Evolutionary conservation across 176 grass and related monocot species (phyloP).

Genomic region (Ensete ventricosum): DNA sequence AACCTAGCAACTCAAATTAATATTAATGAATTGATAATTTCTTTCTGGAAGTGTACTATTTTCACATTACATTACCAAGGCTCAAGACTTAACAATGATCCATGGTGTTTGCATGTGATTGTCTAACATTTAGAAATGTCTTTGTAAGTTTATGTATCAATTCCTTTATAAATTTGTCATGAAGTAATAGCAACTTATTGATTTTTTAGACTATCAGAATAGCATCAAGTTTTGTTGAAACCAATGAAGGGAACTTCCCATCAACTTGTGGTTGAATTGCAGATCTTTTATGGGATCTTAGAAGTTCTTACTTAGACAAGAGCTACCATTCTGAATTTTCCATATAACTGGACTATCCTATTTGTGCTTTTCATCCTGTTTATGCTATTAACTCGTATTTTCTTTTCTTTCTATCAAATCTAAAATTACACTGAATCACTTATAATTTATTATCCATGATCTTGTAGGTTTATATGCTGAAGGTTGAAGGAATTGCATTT

Average conservation of each 20-base stretch:
- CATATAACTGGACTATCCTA: neutral
- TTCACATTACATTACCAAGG: too few relatives aligned
- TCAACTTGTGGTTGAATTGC: neutral
- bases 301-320: too few relatives aligned
- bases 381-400: neutral
- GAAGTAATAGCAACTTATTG: neutral
- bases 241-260: neutral
- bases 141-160: too few relatives aligned
- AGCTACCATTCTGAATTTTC: neutral
- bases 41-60: too few relatives aligned
- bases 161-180: too few relatives aligned
- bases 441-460: neutral
- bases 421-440: conserved; percentile 1
- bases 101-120: too few relatives aligned
- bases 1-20: too few relatives aligned
- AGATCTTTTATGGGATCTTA: too few relatives aligned
- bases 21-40: too few relatives aligned
- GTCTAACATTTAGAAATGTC: too few relatives aligned
- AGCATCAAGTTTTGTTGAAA: neutral
- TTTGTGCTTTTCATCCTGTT: neutral
- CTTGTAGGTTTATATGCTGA: conserved; percentile 90
- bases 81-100: too few relatives aligned
- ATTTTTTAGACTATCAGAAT: neutral
- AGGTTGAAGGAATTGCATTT: conserved; percentile 94
- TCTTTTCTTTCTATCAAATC: conserved; percentile 5